A percentile compares a stretch with the other conserved stretches of the same genome.
These are phyloP conservation scores for Escallonia herrerae DNA, from an alignment of 129 eudicot species.

Conservation along the genomic window DNA sequence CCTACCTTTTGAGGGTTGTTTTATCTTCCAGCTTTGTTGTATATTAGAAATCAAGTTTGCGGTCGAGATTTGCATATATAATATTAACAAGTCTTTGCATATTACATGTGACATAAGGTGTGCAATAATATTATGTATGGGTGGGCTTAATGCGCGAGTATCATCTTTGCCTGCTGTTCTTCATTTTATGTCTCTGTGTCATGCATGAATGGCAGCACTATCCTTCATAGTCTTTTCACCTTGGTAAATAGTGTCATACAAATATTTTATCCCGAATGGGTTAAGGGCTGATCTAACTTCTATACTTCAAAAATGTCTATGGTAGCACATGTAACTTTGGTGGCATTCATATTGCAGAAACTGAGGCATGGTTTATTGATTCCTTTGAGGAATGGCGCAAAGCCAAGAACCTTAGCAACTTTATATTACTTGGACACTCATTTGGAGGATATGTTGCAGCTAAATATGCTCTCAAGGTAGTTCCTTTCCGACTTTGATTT, in stretches of 20 bases:
- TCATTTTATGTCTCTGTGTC: no score
- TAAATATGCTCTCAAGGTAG: slow-evolving; percentile 85
- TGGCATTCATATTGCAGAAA: slow-evolving; percentile 45
- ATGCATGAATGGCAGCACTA: no score
- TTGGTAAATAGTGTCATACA: background rate
- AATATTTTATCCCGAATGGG: background rate
- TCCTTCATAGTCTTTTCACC: background rate
- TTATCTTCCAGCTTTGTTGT: no score
- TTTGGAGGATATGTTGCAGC: slow-evolving; percentile 98
- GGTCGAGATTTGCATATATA: no score
- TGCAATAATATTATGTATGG: no score
- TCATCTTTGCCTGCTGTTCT: no score
- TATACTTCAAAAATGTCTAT: background rate
- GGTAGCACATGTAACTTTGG: slow-evolving; percentile 1
- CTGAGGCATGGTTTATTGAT: slow-evolving; percentile 98
- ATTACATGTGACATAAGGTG: no score
- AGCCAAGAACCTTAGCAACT: slow-evolving; percentile 81
- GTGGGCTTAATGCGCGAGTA: no score
- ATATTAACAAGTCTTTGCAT: no score
- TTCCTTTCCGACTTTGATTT: slow-evolving; percentile 9
- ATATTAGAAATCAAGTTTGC: no score
- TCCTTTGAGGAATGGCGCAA: slow-evolving; percentile 98
- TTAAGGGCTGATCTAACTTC: background rate
- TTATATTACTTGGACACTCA: slow-evolving; percentile 90
- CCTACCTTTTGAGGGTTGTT: no score